Conservation (phyloP, 306 rosid genomes). For the Vachellia pachyceras region DNA sequence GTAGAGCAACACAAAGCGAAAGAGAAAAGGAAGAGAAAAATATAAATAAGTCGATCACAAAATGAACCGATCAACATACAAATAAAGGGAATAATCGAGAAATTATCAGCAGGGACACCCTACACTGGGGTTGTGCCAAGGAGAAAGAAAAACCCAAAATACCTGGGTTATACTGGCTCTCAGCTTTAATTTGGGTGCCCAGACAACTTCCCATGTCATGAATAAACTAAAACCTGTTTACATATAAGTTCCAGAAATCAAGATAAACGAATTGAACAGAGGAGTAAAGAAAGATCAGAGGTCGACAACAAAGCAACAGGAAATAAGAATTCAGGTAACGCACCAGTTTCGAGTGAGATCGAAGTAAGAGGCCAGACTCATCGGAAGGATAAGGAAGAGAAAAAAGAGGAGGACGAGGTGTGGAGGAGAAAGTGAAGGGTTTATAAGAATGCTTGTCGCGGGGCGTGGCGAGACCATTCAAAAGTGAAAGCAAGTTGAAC, state of each 20-base stretch:
- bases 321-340: background rate
- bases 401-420: background rate
- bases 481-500: slow-evolving; percentile 45
- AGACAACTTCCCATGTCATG: slow-evolving; percentile 63
- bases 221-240: slow-evolving; percentile 35
- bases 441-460: background rate
- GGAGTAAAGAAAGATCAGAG: background rate
- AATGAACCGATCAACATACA: slow-evolving; percentile 2
- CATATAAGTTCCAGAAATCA: slow-evolving; percentile 36
- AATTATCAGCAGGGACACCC: background rate
- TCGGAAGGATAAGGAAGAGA: background rate
- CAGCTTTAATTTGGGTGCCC: slow-evolving; percentile 45
- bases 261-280: background rate
- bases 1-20: background rate
- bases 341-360: slow-evolving; percentile 29
- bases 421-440: background rate
- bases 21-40: background rate
- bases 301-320: background rate
- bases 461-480: background rate
- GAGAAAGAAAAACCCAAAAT: slow-evolving; percentile 12
- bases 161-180: slow-evolving; percentile 42
- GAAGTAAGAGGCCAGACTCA: background rate
- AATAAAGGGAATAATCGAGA: slow-evolving; percentile 6
- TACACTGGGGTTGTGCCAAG: background rate
- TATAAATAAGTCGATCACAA: background rate